These are phyloP conservation scores for Sutorius australiensis DNA, from an alignment of 768 basidiomycete species.

Conservation along the genomic window DNA sequence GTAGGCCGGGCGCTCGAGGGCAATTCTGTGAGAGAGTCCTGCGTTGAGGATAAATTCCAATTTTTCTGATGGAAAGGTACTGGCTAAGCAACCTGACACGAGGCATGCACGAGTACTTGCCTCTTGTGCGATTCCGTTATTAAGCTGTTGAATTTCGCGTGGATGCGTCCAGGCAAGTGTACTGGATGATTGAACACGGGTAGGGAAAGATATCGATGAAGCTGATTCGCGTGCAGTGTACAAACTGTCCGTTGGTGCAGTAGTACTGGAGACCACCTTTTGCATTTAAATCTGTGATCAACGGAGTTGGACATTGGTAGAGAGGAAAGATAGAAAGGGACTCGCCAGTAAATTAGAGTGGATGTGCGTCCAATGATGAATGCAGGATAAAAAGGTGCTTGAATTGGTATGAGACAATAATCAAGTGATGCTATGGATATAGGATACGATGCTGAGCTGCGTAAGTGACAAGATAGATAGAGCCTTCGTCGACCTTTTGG, in stretches of 20 bases:
- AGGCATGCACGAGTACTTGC: constrained; percentile 33
- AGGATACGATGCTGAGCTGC: constrained; percentile 39
- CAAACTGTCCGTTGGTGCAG: constrained; percentile 36
- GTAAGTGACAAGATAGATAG: constrained; percentile 39
- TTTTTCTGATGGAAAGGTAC: constrained; percentile 33
- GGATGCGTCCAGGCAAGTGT: constrained; percentile 48
- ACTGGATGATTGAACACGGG: constrained; percentile 30
- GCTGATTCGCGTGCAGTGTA: constrained; percentile 37
- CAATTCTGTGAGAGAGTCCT: constrained; percentile 37
- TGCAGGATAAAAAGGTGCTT: constrained; percentile 46
- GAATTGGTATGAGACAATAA: constrained; percentile 45
- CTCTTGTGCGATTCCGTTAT: constrained; percentile 42
- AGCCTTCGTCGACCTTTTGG: constrained; percentile 36
- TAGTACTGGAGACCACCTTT: constrained; percentile 60
- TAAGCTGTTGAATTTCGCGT: constrained; percentile 36
- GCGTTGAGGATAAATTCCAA: constrained; percentile 43
- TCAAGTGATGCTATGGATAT: constrained; percentile 42
- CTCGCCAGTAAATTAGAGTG: constrained; percentile 48
- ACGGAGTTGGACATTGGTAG: constrained; percentile 20
- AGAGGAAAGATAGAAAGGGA: constrained; percentile 14
- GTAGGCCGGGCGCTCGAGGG: constrained; percentile 30
- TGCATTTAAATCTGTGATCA: constrained; percentile 58
- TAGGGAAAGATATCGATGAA: constrained; percentile 28
- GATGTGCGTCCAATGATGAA: constrained; percentile 40
- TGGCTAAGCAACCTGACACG: constrained; percentile 22